Base-by-base conservation (phyloP, 1,139 yeast species). In the Taphrina pruni region DNA sequence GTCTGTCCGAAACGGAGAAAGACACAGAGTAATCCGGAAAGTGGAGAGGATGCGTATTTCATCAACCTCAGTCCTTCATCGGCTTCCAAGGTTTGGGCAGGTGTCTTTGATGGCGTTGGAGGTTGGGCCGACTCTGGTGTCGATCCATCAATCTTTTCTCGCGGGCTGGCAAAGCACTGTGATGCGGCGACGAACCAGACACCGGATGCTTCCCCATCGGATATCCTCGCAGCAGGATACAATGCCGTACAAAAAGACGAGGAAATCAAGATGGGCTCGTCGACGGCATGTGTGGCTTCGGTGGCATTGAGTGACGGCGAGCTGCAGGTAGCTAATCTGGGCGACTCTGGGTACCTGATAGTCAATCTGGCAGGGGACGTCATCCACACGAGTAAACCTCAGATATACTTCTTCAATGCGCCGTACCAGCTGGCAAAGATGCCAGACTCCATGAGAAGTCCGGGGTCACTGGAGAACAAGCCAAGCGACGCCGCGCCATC, bases 71-170 rank as follows among this genome's bases (percentile, higher is more conserved):
- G 50, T 9, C 35, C 43, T n/a, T 41, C 35, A 8, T n/a, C 8
- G 36, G 41, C 46, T 4, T 39, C 48, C 1, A 76, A 88, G 1
- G 86, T 93, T 0, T 83, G 90, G 8, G 55, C 60, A 7, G 98
- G 97, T 9, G 97, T 94, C 0, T 94, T 97, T 1, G 99, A 94
- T 78, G 99, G 99, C 21, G 98, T 94, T 6, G 98, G 98, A 20
- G 98, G 98, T 0, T 94, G 98, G 97, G 85, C 91, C 1, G 94
- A 90, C 73, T 88, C 90, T 54, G 97, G 97, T 0, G 89, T 87
- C 74, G 97, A 93, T 77, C 90, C 97, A 1, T 85, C 79, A 3
- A 76, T 75, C 35, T 77, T 80, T 66, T 65, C 69, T 6, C 48
- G 60, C 8, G 69, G 64, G 12, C 64, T 65, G 7, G 64, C 64